Evolutionary conservation across 83 land plant species (phyloP).

Genomic region (Picea engelmannii): DNA sequence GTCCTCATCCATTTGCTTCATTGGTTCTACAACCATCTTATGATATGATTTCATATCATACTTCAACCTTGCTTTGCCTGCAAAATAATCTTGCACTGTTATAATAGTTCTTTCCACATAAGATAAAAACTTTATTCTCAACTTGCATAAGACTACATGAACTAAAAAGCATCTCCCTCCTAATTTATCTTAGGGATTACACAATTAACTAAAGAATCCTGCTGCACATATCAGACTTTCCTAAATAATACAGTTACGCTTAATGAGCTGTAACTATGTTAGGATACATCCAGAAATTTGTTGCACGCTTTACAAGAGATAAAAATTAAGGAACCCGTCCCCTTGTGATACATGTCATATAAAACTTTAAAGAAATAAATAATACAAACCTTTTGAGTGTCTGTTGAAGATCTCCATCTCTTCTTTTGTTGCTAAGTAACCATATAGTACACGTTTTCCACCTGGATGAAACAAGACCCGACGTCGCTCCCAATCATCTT

Average conservation of each 20-base stretch:
- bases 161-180: too few species aligned
- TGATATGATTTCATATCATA: constrained; percentile 69
- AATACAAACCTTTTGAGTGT: constrained; percentile 62
- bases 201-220: too few species aligned
- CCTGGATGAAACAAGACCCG: constrained; percentile 53
- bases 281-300: neutral
- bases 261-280: neutral
- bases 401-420: constrained; percentile 78
- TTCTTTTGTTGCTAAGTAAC: constrained; percentile 64
- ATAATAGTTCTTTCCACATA: neutral
- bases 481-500: constrained; percentile 66
- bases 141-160: too few species aligned
- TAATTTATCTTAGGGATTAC: too few species aligned
- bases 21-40: constrained; percentile 66
- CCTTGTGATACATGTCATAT: neutral
- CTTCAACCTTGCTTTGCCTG: constrained; percentile 73
- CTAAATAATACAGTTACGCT: neutral
- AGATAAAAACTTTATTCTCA: neutral
- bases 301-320: neutral
- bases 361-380: neutral
- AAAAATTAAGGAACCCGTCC: neutral
- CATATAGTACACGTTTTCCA: constrained; percentile 82
- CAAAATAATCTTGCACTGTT: constrained; percentile 8
- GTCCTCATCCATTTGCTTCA: constrained; percentile 80
- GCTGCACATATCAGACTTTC: too few species aligned